Evolutionary conservation across 1,284 basidiomycete species (phyloP).

Genomic region (Cryptococcus wingfieldii): DNA sequence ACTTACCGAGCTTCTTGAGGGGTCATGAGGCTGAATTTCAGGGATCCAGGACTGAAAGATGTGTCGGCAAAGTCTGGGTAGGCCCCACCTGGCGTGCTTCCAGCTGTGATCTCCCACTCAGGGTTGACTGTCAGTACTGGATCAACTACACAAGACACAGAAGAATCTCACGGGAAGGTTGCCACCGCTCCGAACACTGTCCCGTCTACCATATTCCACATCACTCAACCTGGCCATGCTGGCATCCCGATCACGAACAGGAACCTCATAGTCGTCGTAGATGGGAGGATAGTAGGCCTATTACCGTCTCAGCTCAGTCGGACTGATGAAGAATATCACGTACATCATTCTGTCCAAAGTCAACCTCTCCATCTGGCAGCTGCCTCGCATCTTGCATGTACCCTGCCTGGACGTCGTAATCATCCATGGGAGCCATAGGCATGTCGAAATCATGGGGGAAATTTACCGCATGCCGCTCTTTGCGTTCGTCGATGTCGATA

Average conservation of each 20-base stretch:
- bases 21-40: constrained; percentile 34
- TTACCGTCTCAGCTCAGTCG: no score
- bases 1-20: constrained; percentile 31
- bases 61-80: constrained; percentile 12
- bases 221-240: constrained; percentile 1
- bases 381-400: constrained; percentile 7
- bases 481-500: neutral
- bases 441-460: no score
- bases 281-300: no score
- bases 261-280: constrained; percentile 7
- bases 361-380: neutral
- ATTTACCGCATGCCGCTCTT: neutral
- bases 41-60: constrained; percentile 18
- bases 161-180: constrained; percentile 15
- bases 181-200: constrained; percentile 16
- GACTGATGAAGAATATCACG: neutral
- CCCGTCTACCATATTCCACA: constrained; percentile 15
- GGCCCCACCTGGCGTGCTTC: constrained; percentile 14
- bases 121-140: neutral
- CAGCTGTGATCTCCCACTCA: constrained; percentile 14
- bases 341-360: neutral
- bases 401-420: neutral
- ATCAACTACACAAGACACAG: neutral
- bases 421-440: neutral
- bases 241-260: constrained; percentile 6